phyloP scores from a whole-genome alignment of 2,329 filamentous ascomycete species.

The Paramyrothecium sp. region DNA sequence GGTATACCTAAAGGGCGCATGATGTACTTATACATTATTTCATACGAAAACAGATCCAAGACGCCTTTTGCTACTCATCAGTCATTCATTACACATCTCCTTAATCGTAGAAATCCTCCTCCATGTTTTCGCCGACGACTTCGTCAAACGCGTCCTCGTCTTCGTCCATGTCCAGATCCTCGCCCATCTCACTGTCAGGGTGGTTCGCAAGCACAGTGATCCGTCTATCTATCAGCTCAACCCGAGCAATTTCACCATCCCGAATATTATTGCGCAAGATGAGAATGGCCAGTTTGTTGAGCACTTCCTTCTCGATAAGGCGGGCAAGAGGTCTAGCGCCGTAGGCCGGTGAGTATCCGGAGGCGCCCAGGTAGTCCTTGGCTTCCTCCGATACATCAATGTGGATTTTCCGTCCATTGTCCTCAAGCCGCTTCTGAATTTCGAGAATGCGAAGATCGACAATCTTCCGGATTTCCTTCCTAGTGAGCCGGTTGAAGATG shows the following conservation, averaged over 20 bases:
- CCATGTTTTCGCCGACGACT: constrained; percentile 57
- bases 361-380: constrained; percentile 87
- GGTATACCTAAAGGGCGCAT: no score
- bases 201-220: constrained; percentile 85
- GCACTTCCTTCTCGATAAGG: constrained; percentile 94
- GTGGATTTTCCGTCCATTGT: constrained; percentile 81
- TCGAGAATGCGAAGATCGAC: constrained; percentile 86
- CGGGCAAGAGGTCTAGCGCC: constrained; percentile 85
- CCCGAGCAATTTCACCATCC: constrained; percentile 80
- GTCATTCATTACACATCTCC: neutral
- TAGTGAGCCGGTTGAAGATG: constrained; percentile 96
- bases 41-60: no score
- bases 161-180: constrained; percentile 72
- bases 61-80: no score
- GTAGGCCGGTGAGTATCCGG: constrained; percentile 93
- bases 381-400: constrained; percentile 83
- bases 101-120: constrained; percentile 53
- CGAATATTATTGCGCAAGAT: constrained; percentile 82
- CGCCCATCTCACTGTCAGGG: constrained; percentile 54
- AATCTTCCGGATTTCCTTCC: constrained; percentile 87
- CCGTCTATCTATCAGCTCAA: constrained; percentile 76
- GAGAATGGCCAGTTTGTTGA: constrained; percentile 88
- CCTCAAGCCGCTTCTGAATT: constrained; percentile 85
- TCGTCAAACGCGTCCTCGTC: constrained; percentile 74
- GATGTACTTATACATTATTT: no score